These are phyloP conservation scores for Choiromyces venosus DNA, from an alignment of 495 filamentous ascomycete species.

Conservation along the genomic window DNA sequence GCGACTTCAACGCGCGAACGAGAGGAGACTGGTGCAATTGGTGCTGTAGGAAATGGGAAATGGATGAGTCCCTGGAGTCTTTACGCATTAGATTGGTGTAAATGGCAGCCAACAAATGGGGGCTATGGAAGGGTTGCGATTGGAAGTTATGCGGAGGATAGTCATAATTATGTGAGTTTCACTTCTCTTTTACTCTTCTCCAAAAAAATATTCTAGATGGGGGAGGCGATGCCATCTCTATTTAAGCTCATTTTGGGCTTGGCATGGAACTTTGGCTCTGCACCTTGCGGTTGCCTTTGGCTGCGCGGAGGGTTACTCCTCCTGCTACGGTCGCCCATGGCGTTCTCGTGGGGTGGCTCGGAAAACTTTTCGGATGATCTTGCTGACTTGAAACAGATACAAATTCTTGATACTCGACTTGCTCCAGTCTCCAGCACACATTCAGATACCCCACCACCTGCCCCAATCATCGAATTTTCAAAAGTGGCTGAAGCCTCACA, in stretches of 20 bases:
- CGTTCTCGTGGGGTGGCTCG: not conserved
- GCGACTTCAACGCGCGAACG: conserved; percentile 25
- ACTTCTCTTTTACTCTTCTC: not conserved
- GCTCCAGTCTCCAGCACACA: conserved; percentile 50
- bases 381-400: conserved; percentile 58
- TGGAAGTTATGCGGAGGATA: conserved; percentile 94
- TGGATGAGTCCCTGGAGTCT: conserved; percentile 93
- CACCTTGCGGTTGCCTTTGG: not conserved
- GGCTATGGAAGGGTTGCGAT: conserved; percentile 87
- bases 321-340: conserved; percentile 11
- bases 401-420: conserved; percentile 81
- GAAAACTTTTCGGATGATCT: not conserved
- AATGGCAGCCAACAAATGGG: conserved; percentile 79
- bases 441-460: conserved; percentile 63
- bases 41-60: conserved; percentile 59
- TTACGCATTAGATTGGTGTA: conserved; percentile 98
- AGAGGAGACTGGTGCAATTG: conserved; percentile 32
- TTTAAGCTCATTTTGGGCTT: not conserved
- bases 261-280: not conserved
- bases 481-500: conserved; percentile 97
- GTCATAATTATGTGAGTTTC: conserved; percentile 82
- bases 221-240: not conserved
- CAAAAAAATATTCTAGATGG: not conserved
- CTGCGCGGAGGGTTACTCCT: conserved; percentile 18
- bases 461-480: conserved; percentile 78